A percentile compares a stretch with the other conserved stretches of the same genome.
Conservation (phyloP, 495 filamentous ascomycete genomes). For the Articulospora tetracladia region DNA sequence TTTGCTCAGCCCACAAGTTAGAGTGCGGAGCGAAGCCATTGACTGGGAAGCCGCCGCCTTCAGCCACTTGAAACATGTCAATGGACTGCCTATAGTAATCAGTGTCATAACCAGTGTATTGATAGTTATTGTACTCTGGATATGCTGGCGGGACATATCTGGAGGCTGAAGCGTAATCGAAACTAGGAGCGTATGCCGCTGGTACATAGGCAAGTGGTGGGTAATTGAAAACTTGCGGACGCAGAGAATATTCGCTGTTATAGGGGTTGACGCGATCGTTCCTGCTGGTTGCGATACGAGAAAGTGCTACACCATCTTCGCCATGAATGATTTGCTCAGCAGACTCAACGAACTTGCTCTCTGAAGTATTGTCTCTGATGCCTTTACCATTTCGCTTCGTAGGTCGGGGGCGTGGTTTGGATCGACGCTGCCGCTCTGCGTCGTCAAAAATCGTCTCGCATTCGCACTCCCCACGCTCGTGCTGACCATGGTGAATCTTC, state of each 20-base stretch:
- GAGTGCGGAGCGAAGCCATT: not conserved
- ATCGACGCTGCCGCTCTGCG: constrained; percentile 9
- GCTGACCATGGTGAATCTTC: constrained; percentile 16
- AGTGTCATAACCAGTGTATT: not conserved
- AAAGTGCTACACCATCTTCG: too few species aligned
- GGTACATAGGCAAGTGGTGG: too few species aligned
- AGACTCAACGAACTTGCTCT: too few species aligned
- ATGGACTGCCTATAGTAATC: not conserved
- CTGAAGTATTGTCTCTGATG: too few species aligned
- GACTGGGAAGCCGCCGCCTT: constrained; percentile 4
- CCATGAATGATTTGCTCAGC: too few species aligned
- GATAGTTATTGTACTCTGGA: not conserved
- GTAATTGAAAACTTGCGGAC: too few species aligned
- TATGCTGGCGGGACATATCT: not conserved
- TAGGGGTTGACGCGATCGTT: too few species aligned
- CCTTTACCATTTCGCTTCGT: too few species aligned
- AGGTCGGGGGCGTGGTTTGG: not conserved
- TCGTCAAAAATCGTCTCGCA: constrained; percentile 20
- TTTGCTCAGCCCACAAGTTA: not conserved
- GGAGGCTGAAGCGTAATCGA: not conserved
- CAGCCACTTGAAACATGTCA: not conserved
- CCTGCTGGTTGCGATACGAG: too few species aligned
- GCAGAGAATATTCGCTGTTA: too few species aligned
- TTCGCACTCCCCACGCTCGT: constrained; percentile 12
- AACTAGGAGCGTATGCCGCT: not conserved